These are phyloP conservation scores for Sporopachydermia quercuum DNA, from an alignment of 805 yeast species.

Conservation along the genomic window DNA sequence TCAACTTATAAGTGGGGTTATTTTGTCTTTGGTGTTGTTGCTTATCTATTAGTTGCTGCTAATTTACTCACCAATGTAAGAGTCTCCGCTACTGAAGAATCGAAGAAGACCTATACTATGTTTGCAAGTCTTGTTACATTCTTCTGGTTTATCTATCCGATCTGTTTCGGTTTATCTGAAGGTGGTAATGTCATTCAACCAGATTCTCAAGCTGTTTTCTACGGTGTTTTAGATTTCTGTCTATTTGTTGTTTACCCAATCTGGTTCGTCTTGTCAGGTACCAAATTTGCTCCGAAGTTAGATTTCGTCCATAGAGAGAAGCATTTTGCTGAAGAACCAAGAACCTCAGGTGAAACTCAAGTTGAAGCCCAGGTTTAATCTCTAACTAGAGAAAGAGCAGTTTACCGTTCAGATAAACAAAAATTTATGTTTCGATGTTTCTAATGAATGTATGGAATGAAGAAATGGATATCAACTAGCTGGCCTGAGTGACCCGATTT, in stretches of 20 bases:
- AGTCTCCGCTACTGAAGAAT: constrained; percentile 13
- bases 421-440: too few species aligned
- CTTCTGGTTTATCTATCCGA: constrained; percentile 35
- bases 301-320: neutral
- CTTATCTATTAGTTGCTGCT: constrained; percentile 21
- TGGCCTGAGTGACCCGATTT: too few species aligned
- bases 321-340: neutral
- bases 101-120: constrained; percentile 6
- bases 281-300: constrained; percentile 1
- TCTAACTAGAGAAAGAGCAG: too few species aligned
- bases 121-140: constrained; percentile 15
- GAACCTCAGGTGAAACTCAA: constrained; percentile 1
- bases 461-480: too few species aligned
- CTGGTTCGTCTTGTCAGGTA: neutral
- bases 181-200: constrained; percentile 50
- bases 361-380: neutral
- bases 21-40: constrained; percentile 25
- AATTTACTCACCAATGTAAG: constrained; percentile 12
- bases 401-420: too few species aligned
- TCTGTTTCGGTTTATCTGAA: constrained; percentile 40
- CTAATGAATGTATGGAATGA: too few species aligned
- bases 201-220: constrained; percentile 43
- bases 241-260: constrained; percentile 18
- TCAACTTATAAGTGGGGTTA: constrained; percentile 39
- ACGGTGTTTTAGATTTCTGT: constrained; percentile 40